Evolutionary conservation across 2,329 filamentous ascomycete genomes (phyloP).

Genomic region (Pseudogymnoascus sp.): DNA sequence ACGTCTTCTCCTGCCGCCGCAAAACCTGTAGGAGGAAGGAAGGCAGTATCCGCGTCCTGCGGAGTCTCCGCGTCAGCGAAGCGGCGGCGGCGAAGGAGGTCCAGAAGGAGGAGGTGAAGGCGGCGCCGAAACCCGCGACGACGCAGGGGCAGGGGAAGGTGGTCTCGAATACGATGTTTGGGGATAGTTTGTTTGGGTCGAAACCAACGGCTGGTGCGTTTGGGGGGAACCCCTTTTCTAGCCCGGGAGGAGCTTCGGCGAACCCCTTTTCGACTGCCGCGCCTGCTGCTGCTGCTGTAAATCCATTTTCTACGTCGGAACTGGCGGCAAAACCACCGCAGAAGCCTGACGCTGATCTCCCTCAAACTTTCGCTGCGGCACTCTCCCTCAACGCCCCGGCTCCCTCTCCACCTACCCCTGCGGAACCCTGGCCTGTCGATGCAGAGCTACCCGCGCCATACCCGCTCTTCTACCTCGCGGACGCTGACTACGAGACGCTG

Average conservation of each 20-base stretch:
- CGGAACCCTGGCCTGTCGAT: constrained; percentile 66
- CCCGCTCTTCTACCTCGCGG: constrained; percentile 67
- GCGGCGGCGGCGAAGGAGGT: constrained; percentile 12
- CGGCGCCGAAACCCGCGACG: constrained; percentile 29
- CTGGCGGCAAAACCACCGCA: constrained; percentile 37
- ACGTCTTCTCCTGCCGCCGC: constrained; percentile 72
- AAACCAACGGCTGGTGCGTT: constrained; percentile 31
- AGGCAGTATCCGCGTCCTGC: constrained; percentile 69
- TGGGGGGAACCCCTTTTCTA: constrained; percentile 51
- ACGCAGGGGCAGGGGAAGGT: constrained; percentile 28
- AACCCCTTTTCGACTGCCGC: constrained; percentile 52
- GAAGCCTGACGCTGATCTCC: constrained; percentile 32
- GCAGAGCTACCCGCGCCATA: constrained; percentile 61
- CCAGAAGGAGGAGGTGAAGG: constrained; percentile 16
- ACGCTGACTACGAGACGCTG: constrained; percentile 87
- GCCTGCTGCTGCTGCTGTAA: constrained; percentile 28
- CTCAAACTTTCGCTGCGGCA: constrained; percentile 61
- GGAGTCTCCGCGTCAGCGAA: constrained; percentile 50
- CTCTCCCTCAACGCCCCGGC: constrained; percentile 52
- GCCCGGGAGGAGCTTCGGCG: constrained; percentile 31
- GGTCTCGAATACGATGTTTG: constrained; percentile 60
- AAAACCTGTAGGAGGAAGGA: constrained; percentile 73
- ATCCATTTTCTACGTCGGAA: constrained; percentile 36
- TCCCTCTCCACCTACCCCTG: constrained; percentile 24
- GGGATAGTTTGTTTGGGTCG: constrained; percentile 62